Evolutionary conservation across 805 yeast species (phyloP).

Genomic region (Candida tibetensis): DNA sequence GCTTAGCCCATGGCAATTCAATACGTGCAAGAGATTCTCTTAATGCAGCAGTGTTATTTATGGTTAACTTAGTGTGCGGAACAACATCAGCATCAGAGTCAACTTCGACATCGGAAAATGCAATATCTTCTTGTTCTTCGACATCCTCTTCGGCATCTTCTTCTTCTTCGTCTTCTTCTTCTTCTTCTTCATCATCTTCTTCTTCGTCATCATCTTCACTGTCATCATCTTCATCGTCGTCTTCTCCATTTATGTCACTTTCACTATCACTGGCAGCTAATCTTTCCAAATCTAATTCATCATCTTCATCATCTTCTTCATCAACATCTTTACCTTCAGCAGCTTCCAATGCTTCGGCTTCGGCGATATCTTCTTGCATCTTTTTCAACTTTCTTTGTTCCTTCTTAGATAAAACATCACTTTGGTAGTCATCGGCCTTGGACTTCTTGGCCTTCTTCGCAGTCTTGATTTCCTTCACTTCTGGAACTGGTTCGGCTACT

Average conservation of each 20-base stretch:
- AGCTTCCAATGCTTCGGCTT: slow-evolving; percentile 25
- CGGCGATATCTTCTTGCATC: slow-evolving; percentile 31
- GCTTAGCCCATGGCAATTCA: slow-evolving; percentile 60
- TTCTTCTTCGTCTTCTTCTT: slow-evolving; percentile 59
- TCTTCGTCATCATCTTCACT: slow-evolving; percentile 45
- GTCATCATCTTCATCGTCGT: slow-evolving; percentile 33
- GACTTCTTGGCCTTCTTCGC: slow-evolving; percentile 17
- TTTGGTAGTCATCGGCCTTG: slow-evolving; percentile 41
- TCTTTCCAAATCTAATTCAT: slow-evolving; percentile 49
- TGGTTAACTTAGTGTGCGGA: slow-evolving; percentile 84
- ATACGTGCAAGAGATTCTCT: slow-evolving; percentile 66
- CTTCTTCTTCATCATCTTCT: slow-evolving; percentile 54
- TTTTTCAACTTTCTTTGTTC: slow-evolving; percentile 61
- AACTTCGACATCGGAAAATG: slow-evolving; percentile 85
- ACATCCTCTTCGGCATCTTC: slow-evolving; percentile 60
- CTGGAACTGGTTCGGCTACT: slow-evolving; percentile 11
- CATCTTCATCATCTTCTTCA: slow-evolving; percentile 39
- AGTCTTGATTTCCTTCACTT: slow-evolving; percentile 3
- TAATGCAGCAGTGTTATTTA: slow-evolving; percentile 84
- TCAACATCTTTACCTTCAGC: slow-evolving; percentile 29
- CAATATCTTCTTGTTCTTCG: slow-evolving; percentile 72
- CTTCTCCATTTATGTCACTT: slow-evolving; percentile 33
- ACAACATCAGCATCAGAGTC: slow-evolving; percentile 95
- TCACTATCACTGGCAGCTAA: slow-evolving; percentile 57
- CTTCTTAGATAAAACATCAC: slow-evolving; percentile 56